Base-by-base conservation (phyloP, 2,329 filamentous ascomycete species). In the Fusarium stilboides region DNA sequence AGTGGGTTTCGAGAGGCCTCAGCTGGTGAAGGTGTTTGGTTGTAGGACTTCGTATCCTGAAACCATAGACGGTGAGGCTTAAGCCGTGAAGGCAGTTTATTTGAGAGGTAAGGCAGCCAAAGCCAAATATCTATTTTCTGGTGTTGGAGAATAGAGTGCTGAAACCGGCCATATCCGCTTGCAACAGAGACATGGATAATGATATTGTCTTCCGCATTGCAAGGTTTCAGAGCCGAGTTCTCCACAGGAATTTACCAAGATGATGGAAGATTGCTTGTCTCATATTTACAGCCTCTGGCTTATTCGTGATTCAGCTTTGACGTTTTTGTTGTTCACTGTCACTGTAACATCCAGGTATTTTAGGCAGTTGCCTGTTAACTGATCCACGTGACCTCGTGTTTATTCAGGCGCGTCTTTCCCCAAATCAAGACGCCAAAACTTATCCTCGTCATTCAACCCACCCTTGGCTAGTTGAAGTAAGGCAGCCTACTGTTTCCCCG, bases 311-410 rank as follows among this genome's bases (percentile, higher is more conserved):
- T 47, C 46, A 50, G 20, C 17, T 28, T 26, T 40, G 28, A 47
- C 24, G 37, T 19, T 31, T 47, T 39, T 15, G 28, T n/a, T 15
- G 43, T 43, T 36, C 34, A 40, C 42, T 20, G 5, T 20, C 14
- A 19, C 26, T 5, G 22, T 24, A 24, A 24, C 22, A 24, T 24
- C 22, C 4, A 7, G 22, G 28, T 46, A 42, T 39, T 55, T 49
- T 28, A 50, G 63, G 45, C 62, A 56, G 62, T 19, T 54, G 40
- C 40, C 42, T 53, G 19, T 17, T 20, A 19, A 49, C 7, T 3
- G 5, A 10, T 13, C 24, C 74, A 75, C 74, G 74, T 76, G 74
- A 76, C 69, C 61, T 42, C 71, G 74, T 65, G 74, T 57, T 36
- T 33, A 49, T 40, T 24, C 46, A 74, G 68, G 62, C 72, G 72